phyloP scores from a whole-genome alignment of 345 rosid species.

The Populus tremula region DNA sequence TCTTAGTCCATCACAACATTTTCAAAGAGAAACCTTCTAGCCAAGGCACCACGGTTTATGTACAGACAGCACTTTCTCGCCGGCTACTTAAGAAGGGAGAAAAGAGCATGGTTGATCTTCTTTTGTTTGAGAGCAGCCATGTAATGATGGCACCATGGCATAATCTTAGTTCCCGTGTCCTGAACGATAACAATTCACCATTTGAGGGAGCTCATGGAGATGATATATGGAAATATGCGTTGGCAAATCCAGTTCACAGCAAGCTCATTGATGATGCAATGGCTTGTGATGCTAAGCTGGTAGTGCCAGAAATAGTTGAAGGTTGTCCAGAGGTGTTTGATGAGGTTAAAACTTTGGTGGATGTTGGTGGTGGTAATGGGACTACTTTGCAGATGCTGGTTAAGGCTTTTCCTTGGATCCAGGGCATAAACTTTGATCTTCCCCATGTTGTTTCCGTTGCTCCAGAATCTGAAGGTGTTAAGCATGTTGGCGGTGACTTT shows the following conservation, averaged over 20 bases:
- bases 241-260: slow-evolving; percentile 34
- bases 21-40: slow-evolving; percentile 38
- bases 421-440: slow-evolving; percentile 68
- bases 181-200: slow-evolving; percentile 20
- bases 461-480: background rate
- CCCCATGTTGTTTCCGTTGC: slow-evolving; percentile 57
- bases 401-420: slow-evolving; percentile 56
- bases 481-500: slow-evolving; percentile 11
- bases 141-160: slow-evolving; percentile 64
- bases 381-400: slow-evolving; percentile 48
- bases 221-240: slow-evolving; percentile 48
- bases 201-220: slow-evolving; percentile 52
- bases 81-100: slow-evolving; percentile 38
- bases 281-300: slow-evolving; percentile 53
- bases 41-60: slow-evolving; percentile 29
- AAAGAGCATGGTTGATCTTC: slow-evolving; percentile 37
- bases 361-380: slow-evolving; percentile 74
- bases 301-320: slow-evolving; percentile 33
- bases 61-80: slow-evolving; percentile 60
- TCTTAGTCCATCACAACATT: slow-evolving; percentile 45
- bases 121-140: slow-evolving; percentile 47
- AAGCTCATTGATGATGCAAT: slow-evolving; percentile 54
- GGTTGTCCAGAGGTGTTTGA: slow-evolving; percentile 52
- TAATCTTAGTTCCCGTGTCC: slow-evolving; percentile 41
- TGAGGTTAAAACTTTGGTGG: slow-evolving; percentile 52